Evolutionary conservation across 2,329 filamentous ascomycete genomes (phyloP).

Genomic region (Cercospora sp.): DNA sequence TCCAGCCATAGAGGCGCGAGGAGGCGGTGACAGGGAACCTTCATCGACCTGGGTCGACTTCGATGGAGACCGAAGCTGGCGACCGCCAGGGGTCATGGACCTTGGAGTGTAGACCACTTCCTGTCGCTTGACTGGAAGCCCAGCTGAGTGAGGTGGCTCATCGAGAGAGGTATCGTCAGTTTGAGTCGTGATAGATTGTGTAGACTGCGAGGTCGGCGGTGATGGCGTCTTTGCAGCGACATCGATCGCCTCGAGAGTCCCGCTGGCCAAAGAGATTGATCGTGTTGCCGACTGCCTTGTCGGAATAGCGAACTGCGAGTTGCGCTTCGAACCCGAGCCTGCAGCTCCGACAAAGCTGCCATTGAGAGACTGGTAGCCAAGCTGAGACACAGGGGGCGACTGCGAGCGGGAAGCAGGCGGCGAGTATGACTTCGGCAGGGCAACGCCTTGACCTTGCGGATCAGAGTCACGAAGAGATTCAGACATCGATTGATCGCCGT

Average conservation of each 20-base stretch:
- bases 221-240: slow-evolving; percentile 20
- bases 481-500: slow-evolving; percentile 1
- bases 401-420: slow-evolving; percentile 10
- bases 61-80: slow-evolving; percentile 16
- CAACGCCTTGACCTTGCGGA: slow-evolving; percentile 16
- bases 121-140: slow-evolving; percentile 10
- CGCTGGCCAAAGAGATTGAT: slow-evolving; percentile 18
- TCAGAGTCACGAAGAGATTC: slow-evolving; percentile 19
- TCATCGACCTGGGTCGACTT: slow-evolving; percentile 17
- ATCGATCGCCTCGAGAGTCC: slow-evolving; percentile 18
- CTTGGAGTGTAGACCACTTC: slow-evolving; percentile 19
- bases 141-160: slow-evolving; percentile 7
- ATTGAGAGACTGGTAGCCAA: slow-evolving; percentile 10
- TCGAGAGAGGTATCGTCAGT: slow-evolving; percentile 16
- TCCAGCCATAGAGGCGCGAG: slow-evolving; percentile 13
- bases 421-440: slow-evolving; percentile 3
- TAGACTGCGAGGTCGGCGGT: slow-evolving; percentile 16
- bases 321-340: slow-evolving; percentile 14
- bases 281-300: slow-evolving; percentile 10
- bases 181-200: slow-evolving; percentile 19
- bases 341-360: slow-evolving; percentile 2
- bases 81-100: slow-evolving; percentile 7
- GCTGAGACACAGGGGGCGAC: slow-evolving; percentile 11
- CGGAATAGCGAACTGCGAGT: slow-evolving; percentile 12
- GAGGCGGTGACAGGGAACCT: slow-evolving; percentile 12